Evolutionary conservation across 768 basidiomycete genomes (phyloP).

Genomic region (Lyophyllum atratum): DNA sequence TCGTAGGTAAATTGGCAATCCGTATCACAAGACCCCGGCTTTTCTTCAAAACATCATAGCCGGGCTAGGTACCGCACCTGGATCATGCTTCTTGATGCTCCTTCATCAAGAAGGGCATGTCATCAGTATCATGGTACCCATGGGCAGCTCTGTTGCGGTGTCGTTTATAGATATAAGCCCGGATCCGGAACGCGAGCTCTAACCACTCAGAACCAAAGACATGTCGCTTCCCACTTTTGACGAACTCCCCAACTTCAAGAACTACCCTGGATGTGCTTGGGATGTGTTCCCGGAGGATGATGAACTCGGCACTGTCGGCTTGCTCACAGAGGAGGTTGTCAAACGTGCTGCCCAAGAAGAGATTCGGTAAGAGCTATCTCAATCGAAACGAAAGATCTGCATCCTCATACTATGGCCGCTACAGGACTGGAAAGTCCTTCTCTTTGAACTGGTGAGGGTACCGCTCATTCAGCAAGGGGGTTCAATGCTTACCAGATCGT

Average conservation of each 20-base stretch:
- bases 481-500: neutral
- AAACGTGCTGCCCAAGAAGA: constrained; percentile 57
- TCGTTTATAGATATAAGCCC: neutral
- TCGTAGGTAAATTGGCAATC: too few species aligned
- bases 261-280: constrained; percentile 67
- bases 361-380: constrained; percentile 35
- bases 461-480: neutral
- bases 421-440: constrained; percentile 52
- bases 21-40: too few species aligned
- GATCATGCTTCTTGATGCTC: too few species aligned
- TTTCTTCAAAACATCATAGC: too few species aligned
- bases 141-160: neutral
- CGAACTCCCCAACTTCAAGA: constrained; percentile 48
- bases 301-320: constrained; percentile 65
- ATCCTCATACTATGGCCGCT: neutral
- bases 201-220: neutral
- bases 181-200: neutral
- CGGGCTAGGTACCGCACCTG: too few species aligned
- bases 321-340: constrained; percentile 62
- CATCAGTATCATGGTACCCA: too few species aligned
- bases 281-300: constrained; percentile 67
- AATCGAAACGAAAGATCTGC: neutral
- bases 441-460: constrained; percentile 54
- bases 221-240: constrained; percentile 33
- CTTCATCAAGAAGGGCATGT: too few species aligned